Evolutionary conservation across 2,329 filamentous ascomycete species (phyloP).

Genomic region (Talaromyces pinophilus): DNA sequence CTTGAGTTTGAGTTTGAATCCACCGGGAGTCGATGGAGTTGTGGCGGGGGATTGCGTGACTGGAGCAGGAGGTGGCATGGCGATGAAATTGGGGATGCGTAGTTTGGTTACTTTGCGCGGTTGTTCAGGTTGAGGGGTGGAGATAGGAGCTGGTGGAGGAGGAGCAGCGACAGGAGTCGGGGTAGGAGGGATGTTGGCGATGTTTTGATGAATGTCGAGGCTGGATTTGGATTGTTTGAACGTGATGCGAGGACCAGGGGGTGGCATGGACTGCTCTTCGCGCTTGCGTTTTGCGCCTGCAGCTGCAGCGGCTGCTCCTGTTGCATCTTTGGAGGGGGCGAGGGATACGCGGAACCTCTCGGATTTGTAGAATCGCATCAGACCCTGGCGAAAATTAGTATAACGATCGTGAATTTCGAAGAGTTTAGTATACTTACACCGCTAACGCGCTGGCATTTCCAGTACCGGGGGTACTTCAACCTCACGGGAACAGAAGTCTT

Average conservation of each 20-base stretch:
- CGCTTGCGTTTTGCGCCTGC: constrained; percentile 41
- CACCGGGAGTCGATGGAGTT: constrained; percentile 37
- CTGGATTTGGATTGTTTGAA: constrained; percentile 48
- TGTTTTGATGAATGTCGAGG: constrained; percentile 24
- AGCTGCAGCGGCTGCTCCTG: constrained; percentile 22
- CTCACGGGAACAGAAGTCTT: constrained; percentile 52
- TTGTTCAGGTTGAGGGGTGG: constrained; percentile 25
- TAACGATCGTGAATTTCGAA: neutral
- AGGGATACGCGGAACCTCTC: constrained; percentile 42
- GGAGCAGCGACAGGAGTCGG: neutral
- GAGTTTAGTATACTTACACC: constrained; percentile 40
- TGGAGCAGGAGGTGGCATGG: constrained; percentile 33
- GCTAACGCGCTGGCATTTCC: constrained; percentile 56
- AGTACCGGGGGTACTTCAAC: constrained; percentile 59
- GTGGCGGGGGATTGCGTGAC: constrained; percentile 31
- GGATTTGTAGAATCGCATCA: constrained; percentile 47
- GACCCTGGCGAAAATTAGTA: constrained; percentile 36
- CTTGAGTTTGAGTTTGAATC: constrained; percentile 48
- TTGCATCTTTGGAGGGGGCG: constrained; percentile 33
- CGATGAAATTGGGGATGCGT: constrained; percentile 36
- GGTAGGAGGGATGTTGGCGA: constrained; percentile 25
- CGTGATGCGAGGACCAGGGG: constrained; percentile 42
- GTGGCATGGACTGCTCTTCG: constrained; percentile 39
- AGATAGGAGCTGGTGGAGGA: constrained; percentile 18
- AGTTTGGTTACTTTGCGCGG: constrained; percentile 34